phyloP scores from a whole-genome alignment of 23 red algal species.

The Gracilaria caudata region DNA sequence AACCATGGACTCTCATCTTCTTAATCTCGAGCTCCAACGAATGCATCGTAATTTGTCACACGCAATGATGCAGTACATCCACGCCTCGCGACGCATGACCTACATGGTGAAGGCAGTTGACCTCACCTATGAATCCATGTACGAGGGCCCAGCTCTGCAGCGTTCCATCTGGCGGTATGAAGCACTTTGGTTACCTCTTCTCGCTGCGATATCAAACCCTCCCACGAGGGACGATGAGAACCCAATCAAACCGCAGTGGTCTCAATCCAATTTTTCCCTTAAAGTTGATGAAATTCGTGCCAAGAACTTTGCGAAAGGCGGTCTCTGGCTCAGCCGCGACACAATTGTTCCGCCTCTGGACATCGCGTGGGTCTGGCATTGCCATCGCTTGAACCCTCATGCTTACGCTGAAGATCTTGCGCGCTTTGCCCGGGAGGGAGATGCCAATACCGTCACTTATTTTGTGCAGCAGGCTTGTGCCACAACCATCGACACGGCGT shows the following conservation, averaged over 20 bases:
- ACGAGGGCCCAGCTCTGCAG: constrained; percentile 63
- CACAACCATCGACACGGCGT: constrained; percentile 54
- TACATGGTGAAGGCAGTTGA: constrained; percentile 77
- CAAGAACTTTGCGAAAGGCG: constrained; percentile 70
- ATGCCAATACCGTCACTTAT: constrained; percentile 10
- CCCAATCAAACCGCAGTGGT: constrained; percentile 33
- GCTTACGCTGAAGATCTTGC: constrained; percentile 54
- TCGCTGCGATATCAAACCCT: constrained; percentile 51
- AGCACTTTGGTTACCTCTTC: constrained; percentile 69
- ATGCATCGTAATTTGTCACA: constrained; percentile 71
- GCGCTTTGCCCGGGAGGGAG: constrained; percentile 23
- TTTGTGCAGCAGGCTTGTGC: constrained; percentile 4
- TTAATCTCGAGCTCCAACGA: constrained; percentile 29
- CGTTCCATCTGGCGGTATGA: constrained; percentile 84
- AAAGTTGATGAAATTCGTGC: constrained; percentile 68
- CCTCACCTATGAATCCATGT: constrained; percentile 74
- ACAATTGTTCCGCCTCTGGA: constrained; percentile 64
- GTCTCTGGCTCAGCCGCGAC: constrained; percentile 40
- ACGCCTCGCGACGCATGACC: constrained; percentile 57
- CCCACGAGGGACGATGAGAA: constrained; percentile 10
- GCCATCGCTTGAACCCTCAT: constrained; percentile 67
- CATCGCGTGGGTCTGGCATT: constrained; percentile 83
- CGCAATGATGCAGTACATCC: constrained; percentile 61
- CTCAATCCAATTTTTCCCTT: constrained; percentile 27
- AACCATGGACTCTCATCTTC: constrained; percentile 15